Evolutionary conservation across 1,284 basidiomycete genomes (phyloP), one percentile per base, ranked within the genome.

Genomic region (Thecaphora thlaspeos): DNA sequence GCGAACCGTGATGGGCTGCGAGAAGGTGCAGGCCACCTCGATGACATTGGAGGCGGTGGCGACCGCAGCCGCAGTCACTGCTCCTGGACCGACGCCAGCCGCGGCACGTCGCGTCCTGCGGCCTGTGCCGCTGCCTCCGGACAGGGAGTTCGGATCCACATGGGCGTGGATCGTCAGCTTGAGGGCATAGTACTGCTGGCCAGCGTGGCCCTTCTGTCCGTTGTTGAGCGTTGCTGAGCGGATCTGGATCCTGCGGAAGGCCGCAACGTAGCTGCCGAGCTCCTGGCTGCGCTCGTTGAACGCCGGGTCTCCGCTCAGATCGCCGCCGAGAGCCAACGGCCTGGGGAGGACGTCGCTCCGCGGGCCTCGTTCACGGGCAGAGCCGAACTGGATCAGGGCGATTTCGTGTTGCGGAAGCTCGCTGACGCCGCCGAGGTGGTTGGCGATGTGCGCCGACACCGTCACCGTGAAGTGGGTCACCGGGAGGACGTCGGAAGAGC

Each of bases 171-270:
- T 41, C 38, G 62, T 55, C 48, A 65, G 42, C 42, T 61, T 60
- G 45, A 65, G 58, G 5, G 55, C 58, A 23, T 57, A 65, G 26
- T 61, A 65, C n/a, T 65, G 62, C 44, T 65, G 62, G 8, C 57
- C 58, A 3, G 62, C 50, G 1, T 54, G 43, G 0, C 62, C 58
- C 12, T 53, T 32, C 40, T 65, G 57, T 17, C 62, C 62, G 32
- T 65, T 65, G 50, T 65, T 65, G 46, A 65, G 56, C 41, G 62
- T 65, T 8, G 62, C 62, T 4, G 62, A 65, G 12, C 62, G 51
- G 22, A 65, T 65, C 54, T 65, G 62, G 10, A 65, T 51, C 15
- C 62, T 37, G 5, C 62, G 45, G 23, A 65, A 61, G 2, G 57
- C 58, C 4, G 62, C 62, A 11, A 65, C 43, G 38, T 40, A 48